Evolutionary conservation across 768 basidiomycete species (phyloP).

Genomic region (Leccinum uliginosum): DNA sequence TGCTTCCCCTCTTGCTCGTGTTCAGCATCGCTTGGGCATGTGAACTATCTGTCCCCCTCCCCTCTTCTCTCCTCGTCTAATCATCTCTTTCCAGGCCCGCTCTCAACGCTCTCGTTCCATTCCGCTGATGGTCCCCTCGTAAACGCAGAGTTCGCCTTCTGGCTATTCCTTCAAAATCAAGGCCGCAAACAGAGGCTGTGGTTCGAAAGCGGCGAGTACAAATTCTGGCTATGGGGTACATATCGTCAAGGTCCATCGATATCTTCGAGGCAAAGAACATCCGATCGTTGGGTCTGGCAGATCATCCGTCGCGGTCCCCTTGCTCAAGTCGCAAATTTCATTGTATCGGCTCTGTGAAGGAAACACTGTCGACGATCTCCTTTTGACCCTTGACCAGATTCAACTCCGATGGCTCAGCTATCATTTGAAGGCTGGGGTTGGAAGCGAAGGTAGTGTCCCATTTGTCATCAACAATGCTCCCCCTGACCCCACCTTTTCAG

Average conservation of each 20-base stretch:
- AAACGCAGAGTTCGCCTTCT: conserved; percentile 67
- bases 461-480: neutral
- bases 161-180: conserved; percentile 80
- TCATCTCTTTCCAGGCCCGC: neutral
- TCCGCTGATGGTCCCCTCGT: neutral
- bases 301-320: conserved; percentile 92
- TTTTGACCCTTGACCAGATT: conserved; percentile 96
- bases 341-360: conserved; percentile 93
- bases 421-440: conserved; percentile 92
- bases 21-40: conserved; percentile 73
- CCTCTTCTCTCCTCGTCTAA: conserved; percentile 2
- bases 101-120: no score
- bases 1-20: conserved; percentile 67
- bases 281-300: conserved; percentile 99
- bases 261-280: conserved; percentile 92
- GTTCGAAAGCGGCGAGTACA: conserved; percentile 80
- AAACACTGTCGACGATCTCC: conserved; percentile 94
- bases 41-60: conserved; percentile 51
- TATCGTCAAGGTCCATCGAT: conserved; percentile 51
- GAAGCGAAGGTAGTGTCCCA: conserved; percentile 61
- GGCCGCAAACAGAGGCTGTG: conserved; percentile 66
- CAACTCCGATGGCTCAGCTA: conserved; percentile 99
- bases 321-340: conserved; percentile 93
- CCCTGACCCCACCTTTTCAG: conserved; percentile 27
- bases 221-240: conserved; percentile 64